These are phyloP conservation scores for Nakazawaea holstii DNA, from an alignment of 805 yeast species.

Conservation along the genomic window DNA sequence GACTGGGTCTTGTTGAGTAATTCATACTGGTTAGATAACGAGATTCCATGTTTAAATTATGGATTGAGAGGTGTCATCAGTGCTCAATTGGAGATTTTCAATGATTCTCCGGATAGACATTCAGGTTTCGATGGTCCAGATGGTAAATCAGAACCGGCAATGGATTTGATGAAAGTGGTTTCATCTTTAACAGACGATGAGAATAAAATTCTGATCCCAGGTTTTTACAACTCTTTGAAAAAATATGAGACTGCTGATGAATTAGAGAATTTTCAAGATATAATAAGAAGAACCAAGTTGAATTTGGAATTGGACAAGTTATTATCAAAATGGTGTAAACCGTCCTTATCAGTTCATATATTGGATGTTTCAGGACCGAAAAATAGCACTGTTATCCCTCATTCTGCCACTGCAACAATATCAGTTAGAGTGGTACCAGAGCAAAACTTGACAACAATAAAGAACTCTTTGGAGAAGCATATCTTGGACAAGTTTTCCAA, in stretches of 20 bases:
- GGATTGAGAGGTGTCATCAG: constrained; percentile 91
- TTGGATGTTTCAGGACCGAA: constrained; percentile 86
- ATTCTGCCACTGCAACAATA: constrained; percentile 65
- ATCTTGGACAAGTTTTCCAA: constrained; percentile 41
- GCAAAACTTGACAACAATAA: constrained; percentile 62
- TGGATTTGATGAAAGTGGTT: constrained; percentile 72
- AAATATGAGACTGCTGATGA: constrained; percentile 52
- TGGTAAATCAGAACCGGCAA: constrained; percentile 92
- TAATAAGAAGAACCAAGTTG: constrained; percentile 34
- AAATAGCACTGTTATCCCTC: constrained; percentile 86
- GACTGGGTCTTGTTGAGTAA: constrained; percentile 91
- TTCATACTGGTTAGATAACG: constrained; percentile 90
- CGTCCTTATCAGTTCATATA: constrained; percentile 83
- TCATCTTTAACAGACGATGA: constrained; percentile 55
- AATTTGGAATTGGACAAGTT: constrained; percentile 39
- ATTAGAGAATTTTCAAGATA: constrained; percentile 52
- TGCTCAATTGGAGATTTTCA: constrained; percentile 62
- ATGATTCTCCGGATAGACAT: constrained; percentile 84
- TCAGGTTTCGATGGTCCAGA: constrained; percentile 97
- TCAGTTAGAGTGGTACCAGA: constrained; percentile 89
- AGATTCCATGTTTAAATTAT: constrained; percentile 86
- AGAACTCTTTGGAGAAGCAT: constrained; percentile 40
- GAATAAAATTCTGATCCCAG: constrained; percentile 57
- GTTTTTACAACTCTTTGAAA: constrained; percentile 64
- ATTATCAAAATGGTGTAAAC: constrained; percentile 81